Base-by-base conservation (phyloP, 2,329 filamentous ascomycete species). In the Truncatella angustata region DNA sequence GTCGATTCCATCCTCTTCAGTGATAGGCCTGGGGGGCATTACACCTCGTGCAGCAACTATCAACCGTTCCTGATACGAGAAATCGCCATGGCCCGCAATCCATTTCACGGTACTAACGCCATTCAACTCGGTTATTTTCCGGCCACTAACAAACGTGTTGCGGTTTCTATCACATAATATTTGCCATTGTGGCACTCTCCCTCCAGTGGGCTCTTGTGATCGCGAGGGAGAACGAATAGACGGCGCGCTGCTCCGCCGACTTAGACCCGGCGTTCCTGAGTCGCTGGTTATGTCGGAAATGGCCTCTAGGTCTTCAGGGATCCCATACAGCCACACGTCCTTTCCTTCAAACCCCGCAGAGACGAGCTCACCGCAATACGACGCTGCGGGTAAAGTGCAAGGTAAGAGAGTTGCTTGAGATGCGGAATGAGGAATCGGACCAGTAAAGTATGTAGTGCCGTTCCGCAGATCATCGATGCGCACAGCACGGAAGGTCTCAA, bases 391-490 rank as follows among this genome's bases (percentile, higher is more conserved):
- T 26, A 89, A 66, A 7, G 87, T 89, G 52, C 78, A 85, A 2
- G 90, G 90, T 3, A 84, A 67, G 10, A 87, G 73, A 52, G 84
- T 85, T n/a, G 78, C 74, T 47, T 80, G 76, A 5, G 78, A 76
- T 5, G 67, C 62, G 5, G 74, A 64, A 28, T 73, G 74, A 4
- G 84, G 81, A 10, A 79, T 70, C 1, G 89, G 89, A 0, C 87
- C 88, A 3, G 87, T 86, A 62, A 93, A 92, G 65, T 91, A 91
- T 1, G 87, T 89, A 7, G 87, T 88, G 35, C 88, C 88, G 57
- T 89, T 89, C 44, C 86, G 80, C 14, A 89, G 72, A 59, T 91
- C 87, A 61, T 90, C 88, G 49, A 89, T 83, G 37, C 87, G 81
- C 23, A 92, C 87, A 20, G 88, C 86, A 54, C 88, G 82, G 66